phyloP scores from a whole-genome alignment of 805 yeast genomes.

The Spathaspora gorwiae region DNA sequence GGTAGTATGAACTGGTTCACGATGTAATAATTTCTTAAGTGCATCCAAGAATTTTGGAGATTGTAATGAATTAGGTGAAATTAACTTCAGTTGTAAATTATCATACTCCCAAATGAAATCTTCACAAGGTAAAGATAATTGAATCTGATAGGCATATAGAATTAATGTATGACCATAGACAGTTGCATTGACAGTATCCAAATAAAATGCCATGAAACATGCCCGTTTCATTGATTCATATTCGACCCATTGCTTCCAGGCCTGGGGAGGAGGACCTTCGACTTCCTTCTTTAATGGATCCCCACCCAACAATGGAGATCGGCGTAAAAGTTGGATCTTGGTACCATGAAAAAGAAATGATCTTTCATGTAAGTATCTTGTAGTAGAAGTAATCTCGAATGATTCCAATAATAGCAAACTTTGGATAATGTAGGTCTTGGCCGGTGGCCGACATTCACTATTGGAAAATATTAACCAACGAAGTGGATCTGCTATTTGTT shows the following conservation, averaged over 20 bases:
- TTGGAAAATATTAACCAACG: slow-evolving; percentile 66
- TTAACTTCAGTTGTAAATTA: slow-evolving; percentile 11
- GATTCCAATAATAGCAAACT: slow-evolving; percentile 63
- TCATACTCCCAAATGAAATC: slow-evolving; percentile 26
- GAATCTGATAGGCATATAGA: slow-evolving; percentile 24
- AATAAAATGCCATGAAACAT: slow-evolving; percentile 29
- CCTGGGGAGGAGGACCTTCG: slow-evolving; percentile 18
- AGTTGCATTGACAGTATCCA: slow-evolving; percentile 33
- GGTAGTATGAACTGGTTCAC: slow-evolving; percentile 16
- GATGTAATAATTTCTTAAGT: slow-evolving; percentile 17
- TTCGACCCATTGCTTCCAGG: slow-evolving; percentile 34
- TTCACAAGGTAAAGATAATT: slow-evolving; percentile 25
- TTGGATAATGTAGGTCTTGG: slow-evolving; percentile 69
- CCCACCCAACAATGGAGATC: slow-evolving; percentile 34
- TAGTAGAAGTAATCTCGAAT: slow-evolving; percentile 65
- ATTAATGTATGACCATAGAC: slow-evolving; percentile 27
- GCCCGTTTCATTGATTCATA: slow-evolving; percentile 32
- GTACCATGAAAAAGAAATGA: slow-evolving; percentile 85
- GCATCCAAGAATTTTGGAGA: slow-evolving; percentile 23
- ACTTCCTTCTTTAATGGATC: slow-evolving; percentile 31
- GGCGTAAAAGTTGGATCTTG: slow-evolving; percentile 22
- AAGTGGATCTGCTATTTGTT: slow-evolving; percentile 50
- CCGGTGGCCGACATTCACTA: slow-evolving; percentile 69
- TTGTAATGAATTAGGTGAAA: slow-evolving; percentile 8
- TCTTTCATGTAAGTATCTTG: slow-evolving; percentile 66